phyloP scores from a whole-genome alignment of 306 rosid species.

The Senna tora region DNA sequence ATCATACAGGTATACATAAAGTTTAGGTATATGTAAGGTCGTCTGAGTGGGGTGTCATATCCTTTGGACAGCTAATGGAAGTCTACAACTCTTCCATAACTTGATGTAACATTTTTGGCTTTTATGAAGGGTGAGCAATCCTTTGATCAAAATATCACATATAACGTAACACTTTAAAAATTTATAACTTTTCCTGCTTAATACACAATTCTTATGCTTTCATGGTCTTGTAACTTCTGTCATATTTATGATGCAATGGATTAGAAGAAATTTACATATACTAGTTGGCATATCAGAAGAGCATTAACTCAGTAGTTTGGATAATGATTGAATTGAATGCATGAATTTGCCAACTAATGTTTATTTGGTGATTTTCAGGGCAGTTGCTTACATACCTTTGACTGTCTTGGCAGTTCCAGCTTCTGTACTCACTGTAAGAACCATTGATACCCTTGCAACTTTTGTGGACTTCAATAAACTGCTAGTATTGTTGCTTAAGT shows the following conservation, averaged over 20 bases:
- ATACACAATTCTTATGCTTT: background rate
- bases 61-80: background rate
- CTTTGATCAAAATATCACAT: background rate
- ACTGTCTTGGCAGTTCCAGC: slow-evolving; percentile 93
- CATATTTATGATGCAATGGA: slow-evolving; percentile 7
- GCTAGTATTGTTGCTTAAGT: slow-evolving; percentile 16
- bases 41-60: background rate
- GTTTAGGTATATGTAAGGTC: background rate
- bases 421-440: slow-evolving; percentile 82
- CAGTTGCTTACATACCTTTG: slow-evolving; percentile 81
- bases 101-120: background rate
- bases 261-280: background rate
- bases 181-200: background rate
- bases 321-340: slow-evolving; percentile 18
- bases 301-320: background rate
- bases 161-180: background rate
- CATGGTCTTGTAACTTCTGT: slow-evolving; percentile 4
- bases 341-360: slow-evolving; percentile 17
- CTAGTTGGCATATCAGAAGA: background rate
- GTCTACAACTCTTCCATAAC: background rate
- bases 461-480: slow-evolving; percentile 3
- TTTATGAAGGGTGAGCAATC: background rate
- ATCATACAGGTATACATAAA: background rate
- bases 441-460: slow-evolving; percentile 17
- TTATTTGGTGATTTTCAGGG: slow-evolving; percentile 57